phyloP scores from a whole-genome alignment of 768 basidiomycete species.

The Galerina sulciceps region DNA sequence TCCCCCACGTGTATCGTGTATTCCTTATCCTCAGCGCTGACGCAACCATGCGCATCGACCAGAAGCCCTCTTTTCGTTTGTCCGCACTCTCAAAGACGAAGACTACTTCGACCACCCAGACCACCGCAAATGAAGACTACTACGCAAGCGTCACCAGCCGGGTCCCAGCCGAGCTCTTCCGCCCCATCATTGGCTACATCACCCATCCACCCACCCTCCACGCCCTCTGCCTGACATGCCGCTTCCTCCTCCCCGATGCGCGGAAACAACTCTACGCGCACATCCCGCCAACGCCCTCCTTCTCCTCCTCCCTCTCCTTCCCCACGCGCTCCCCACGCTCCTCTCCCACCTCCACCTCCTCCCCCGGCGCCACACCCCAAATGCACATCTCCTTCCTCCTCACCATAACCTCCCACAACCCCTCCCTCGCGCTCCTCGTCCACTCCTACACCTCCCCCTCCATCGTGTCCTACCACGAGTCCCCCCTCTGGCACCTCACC shows the following conservation, averaged over 20 bases:
- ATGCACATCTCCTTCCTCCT: conserved; percentile 14
- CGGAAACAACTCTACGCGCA: conserved; percentile 6
- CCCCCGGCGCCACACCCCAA: too few relatives aligned
- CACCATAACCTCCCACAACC: conserved; percentile 4
- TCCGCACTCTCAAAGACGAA: too few relatives aligned
- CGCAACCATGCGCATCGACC: too few relatives aligned
- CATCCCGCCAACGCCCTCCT: not conserved
- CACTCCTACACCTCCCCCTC: conserved; percentile 6
- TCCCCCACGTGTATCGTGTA: too few relatives aligned
- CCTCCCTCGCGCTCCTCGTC: conserved; percentile 8
- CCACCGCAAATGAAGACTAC: too few relatives aligned
- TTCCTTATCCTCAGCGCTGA: too few relatives aligned
- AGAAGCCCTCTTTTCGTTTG: too few relatives aligned
- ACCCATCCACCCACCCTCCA: conserved; percentile 1
- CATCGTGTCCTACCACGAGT: conserved; percentile 12
- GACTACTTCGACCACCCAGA: too few relatives aligned
- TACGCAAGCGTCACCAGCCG: too few relatives aligned
- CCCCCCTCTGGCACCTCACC: conserved; percentile 11
- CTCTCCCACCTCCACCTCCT: too few relatives aligned
- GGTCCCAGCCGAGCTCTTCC: conserved; percentile 18
- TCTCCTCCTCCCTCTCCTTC: not conserved
- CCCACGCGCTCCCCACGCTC: not conserved
- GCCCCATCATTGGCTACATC: conserved; percentile 11
- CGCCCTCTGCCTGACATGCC: not conserved
- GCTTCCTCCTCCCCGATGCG: conserved; percentile 10